A percentile compares a stretch with the other conserved stretches of the same genome.
Conservation (phyloP, 495 filamentous ascomycete genomes). For the Xylaria palmicola region DNA sequence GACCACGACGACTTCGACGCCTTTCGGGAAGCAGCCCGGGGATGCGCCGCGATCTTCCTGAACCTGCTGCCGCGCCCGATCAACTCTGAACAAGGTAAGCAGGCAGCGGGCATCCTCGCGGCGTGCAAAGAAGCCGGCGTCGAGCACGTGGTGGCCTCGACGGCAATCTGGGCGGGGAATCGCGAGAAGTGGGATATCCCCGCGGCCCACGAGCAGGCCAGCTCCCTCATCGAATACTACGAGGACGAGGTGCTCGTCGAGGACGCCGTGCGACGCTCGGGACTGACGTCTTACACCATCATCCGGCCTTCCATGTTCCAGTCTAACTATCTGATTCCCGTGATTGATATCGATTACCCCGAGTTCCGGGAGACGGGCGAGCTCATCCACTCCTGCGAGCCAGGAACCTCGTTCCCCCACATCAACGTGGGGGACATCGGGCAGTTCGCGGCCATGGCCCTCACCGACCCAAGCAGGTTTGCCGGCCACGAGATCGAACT, state of each 20-base stretch:
- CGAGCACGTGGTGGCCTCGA: conserved; percentile 37
- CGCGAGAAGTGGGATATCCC: conserved; percentile 26
- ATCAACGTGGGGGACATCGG: conserved; percentile 49
- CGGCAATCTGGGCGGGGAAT: conserved; percentile 30
- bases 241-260: conserved; percentile 61
- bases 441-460: conserved; percentile 41
- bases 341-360: conserved; percentile 20
- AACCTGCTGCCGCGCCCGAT: neutral
- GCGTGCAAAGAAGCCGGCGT: conserved; percentile 23
- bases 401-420: conserved; percentile 37
- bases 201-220: conserved; percentile 41
- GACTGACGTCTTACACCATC: conserved; percentile 45
- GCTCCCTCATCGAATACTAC: conserved; percentile 50
- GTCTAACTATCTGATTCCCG: conserved; percentile 46
- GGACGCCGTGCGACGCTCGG: conserved; percentile 32
- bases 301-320: conserved; percentile 54
- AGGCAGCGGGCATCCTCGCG: neutral
- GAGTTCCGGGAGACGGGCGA: neutral
- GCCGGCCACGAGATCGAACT: conserved; percentile 29
- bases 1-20: conserved; percentile 36
- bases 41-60: neutral
- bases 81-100: neutral
- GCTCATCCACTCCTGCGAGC: conserved; percentile 22
- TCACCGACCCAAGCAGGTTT: conserved; percentile 37
- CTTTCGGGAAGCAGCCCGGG: conserved; percentile 18